Conservation (phyloP, 495 filamentous ascomycete species). For the Aspergillus coremiiformis region DNA sequence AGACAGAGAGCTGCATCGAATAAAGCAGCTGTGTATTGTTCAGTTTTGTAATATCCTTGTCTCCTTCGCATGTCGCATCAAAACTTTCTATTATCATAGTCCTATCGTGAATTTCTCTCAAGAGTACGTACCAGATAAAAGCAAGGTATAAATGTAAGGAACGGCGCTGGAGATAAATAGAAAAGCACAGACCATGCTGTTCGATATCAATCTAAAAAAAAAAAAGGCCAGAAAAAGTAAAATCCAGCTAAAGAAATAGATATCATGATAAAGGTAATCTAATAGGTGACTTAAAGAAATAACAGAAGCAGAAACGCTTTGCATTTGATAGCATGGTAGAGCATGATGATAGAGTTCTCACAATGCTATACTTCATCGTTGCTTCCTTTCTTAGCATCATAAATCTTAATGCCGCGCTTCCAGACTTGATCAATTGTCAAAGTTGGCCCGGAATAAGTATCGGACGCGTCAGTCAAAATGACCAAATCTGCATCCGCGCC, state of each 20-base stretch:
- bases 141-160: not conserved
- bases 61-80: not conserved
- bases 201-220: not conserved
- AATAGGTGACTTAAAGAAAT: not conserved
- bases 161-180: not conserved
- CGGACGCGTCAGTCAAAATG: slow-evolving; percentile 51
- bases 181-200: not conserved
- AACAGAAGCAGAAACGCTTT: not conserved
- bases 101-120: not conserved
- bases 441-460: slow-evolving; percentile 32
- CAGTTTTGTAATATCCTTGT: not conserved
- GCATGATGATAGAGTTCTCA: not conserved
- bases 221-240: slow-evolving; percentile 2
- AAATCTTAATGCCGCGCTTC: slow-evolving; percentile 61
- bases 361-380: slow-evolving; percentile 4
- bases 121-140: not conserved
- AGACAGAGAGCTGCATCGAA: not conserved
- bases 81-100: not conserved
- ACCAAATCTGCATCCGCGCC: slow-evolving; percentile 78
- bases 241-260: not conserved
- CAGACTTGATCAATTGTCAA: slow-evolving; percentile 66
- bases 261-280: not conserved
- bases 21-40: not conserved
- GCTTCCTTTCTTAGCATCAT: slow-evolving; percentile 28
- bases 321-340: not conserved